phyloP scores from a whole-genome alignment of 257 asterid genomes.

The Linderniella brevidens region DNA sequence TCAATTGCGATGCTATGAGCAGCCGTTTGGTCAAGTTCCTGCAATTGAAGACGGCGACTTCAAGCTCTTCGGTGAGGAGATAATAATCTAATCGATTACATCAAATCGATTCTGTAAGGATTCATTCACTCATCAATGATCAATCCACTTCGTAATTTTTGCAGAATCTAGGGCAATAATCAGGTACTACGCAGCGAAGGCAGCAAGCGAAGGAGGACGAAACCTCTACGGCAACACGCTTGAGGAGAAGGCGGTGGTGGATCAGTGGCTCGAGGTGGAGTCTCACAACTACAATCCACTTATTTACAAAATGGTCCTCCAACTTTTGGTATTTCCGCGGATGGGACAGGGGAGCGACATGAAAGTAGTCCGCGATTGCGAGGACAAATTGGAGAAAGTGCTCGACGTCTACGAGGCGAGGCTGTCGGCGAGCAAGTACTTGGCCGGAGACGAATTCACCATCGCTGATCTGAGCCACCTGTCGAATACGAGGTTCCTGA shows the following conservation, averaged over 20 bases:
- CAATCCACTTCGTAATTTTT: too few relatives aligned
- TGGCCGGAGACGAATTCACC: conserved; percentile 55
- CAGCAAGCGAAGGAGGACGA: conserved; percentile 19
- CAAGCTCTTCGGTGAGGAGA: conserved; percentile 57
- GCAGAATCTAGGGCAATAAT: conserved; percentile 81
- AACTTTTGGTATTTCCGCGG: conserved; percentile 39
- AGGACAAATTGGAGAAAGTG: conserved; percentile 47
- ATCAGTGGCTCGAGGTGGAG: conserved; percentile 89
- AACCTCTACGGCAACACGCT: conserved; percentile 46
- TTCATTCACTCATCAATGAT: too few relatives aligned
- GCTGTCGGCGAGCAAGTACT: conserved; percentile 38
- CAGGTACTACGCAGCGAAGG: conserved; percentile 66
- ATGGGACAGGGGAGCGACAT: conserved; percentile 29
- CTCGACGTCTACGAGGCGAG: conserved; percentile 65
- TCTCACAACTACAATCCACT: conserved; percentile 60
- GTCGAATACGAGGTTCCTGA: conserved; percentile 44
- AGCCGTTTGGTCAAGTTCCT: conserved; percentile 95
- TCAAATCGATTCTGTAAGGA: too few relatives aligned
- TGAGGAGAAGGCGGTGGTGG: conserved; percentile 66
- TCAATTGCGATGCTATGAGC: conserved; percentile 17
- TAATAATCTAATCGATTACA: background rate
- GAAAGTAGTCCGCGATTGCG: conserved; percentile 25
- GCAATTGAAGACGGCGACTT: conserved; percentile 67
- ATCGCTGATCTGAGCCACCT: conserved; percentile 72
- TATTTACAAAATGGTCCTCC: conserved; percentile 48